These are phyloP conservation scores for Erigeron canadensis DNA, from an alignment of 129 eudicot species.

Conservation along the genomic window DNA sequence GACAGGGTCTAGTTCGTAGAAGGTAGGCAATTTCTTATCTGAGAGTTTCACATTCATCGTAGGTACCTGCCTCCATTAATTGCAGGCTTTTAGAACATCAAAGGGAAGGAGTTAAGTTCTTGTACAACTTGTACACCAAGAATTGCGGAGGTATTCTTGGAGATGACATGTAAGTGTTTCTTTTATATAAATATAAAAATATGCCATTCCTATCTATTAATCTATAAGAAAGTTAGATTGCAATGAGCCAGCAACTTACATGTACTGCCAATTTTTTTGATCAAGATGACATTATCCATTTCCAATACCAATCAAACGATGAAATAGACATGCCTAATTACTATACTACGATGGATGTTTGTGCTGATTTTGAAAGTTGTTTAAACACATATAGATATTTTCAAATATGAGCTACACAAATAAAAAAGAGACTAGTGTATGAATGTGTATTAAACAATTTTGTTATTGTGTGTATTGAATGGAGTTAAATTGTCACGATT, in stretches of 20 bases:
- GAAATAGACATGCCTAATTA: conserved; percentile 14
- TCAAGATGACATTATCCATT: background rate
- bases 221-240: background rate
- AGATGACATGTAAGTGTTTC: conserved; percentile 85
- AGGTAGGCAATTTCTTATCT: conserved; percentile 21
- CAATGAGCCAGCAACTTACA: background rate
- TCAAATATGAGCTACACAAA: background rate
- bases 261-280: background rate
- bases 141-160: conserved; percentile 97
- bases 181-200: background rate
- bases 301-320: conserved; percentile 10
- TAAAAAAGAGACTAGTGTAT: background rate
- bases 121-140: conserved; percentile 76
- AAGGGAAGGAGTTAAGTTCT: conserved; percentile 82
- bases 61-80: conserved; percentile 96
- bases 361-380: conserved; percentile 6
- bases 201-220: background rate
- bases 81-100: conserved; percentile 93
- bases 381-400: background rate
- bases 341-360: conserved; percentile 1
- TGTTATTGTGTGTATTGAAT: too few species aligned
- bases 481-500: too few species aligned
- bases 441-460: background rate
- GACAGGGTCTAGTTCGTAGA: background rate
- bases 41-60: conserved; percentile 6